Evolutionary conservation across 169 alveolate species (phyloP).

Genomic region (Plasmodium berghei): DNA sequence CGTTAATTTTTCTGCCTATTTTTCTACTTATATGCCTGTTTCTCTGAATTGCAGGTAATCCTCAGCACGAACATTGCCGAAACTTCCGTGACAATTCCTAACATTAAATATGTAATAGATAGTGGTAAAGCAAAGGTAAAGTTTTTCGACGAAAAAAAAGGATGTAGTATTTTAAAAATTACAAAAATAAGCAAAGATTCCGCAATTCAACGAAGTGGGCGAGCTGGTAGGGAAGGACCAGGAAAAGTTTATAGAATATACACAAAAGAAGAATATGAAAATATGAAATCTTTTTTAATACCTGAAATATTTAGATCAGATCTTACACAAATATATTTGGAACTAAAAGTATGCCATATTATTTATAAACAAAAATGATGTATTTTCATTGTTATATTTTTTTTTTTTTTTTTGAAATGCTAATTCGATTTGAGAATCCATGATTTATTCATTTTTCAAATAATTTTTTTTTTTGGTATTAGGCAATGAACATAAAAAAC

Average conservation of each 20-base stretch:
- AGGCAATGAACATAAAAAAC: slow-evolving; percentile 75
- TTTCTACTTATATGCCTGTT: background rate
- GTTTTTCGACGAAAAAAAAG: slow-evolving; percentile 86
- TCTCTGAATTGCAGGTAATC: slow-evolving; percentile 75
- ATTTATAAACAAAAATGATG: background rate
- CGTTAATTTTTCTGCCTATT: background rate
- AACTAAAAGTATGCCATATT: slow-evolving; percentile 77
- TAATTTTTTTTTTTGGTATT: background rate
- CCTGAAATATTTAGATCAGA: slow-evolving; percentile 95
- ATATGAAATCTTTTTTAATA: slow-evolving; percentile 82
- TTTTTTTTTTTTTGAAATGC: background rate
- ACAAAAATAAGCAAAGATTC: slow-evolving; percentile 93
- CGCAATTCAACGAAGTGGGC: slow-evolving; percentile 95
- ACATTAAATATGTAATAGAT: slow-evolving; percentile 94
- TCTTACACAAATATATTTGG: slow-evolving; percentile 91
- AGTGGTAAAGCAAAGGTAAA: slow-evolving; percentile 93
- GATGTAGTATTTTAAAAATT: slow-evolving; percentile 90
- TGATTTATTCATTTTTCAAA: background rate
- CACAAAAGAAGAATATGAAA: slow-evolving; percentile 89
- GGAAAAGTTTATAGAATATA: slow-evolving; percentile 96
- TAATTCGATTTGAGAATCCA: too few relatives aligned
- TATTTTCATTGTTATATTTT: background rate
- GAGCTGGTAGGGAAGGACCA: slow-evolving; percentile 95
- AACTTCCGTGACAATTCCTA: slow-evolving; percentile 97
- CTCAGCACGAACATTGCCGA: slow-evolving; percentile 97